Conservation (phyloP, 441 rosid genomes). For the Corymbia calophylla region DNA sequence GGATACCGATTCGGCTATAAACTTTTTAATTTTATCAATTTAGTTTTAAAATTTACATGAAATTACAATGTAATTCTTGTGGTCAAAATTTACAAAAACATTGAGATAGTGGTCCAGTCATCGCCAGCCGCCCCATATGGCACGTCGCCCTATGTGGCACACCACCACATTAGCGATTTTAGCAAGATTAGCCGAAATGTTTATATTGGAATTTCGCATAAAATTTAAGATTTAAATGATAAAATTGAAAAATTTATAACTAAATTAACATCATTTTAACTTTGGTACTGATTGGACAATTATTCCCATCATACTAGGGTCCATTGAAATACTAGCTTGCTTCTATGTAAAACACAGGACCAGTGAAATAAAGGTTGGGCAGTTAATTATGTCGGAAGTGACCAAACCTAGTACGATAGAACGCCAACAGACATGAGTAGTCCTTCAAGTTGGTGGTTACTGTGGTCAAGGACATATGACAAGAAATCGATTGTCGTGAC, state of each 20-base stretch:
- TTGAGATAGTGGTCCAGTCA: neutral
- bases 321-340: neutral
- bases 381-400: neutral
- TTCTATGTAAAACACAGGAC: neutral
- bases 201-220: neutral
- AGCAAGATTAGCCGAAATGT: too few species aligned
- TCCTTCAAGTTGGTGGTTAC: neutral
- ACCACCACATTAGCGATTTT: neutral
- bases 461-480: neutral
- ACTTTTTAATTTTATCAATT: neutral
- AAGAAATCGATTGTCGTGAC: neutral
- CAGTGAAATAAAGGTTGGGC: neutral
- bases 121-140: accelerated
- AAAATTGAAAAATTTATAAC: neutral
- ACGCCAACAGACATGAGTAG: neutral
- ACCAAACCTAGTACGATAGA: neutral
- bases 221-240: neutral
- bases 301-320: neutral
- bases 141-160: too few species aligned
- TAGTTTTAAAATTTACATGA: neutral
- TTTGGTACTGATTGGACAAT: neutral
- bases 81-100: neutral
- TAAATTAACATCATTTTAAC: neutral
- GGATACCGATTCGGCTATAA: neutral
- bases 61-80: neutral